Evolutionary conservation across 179 eudicot genomes (phyloP), one percentile per base, ranked within the genome.

Genomic region (Carnegiea gigantea): DNA sequence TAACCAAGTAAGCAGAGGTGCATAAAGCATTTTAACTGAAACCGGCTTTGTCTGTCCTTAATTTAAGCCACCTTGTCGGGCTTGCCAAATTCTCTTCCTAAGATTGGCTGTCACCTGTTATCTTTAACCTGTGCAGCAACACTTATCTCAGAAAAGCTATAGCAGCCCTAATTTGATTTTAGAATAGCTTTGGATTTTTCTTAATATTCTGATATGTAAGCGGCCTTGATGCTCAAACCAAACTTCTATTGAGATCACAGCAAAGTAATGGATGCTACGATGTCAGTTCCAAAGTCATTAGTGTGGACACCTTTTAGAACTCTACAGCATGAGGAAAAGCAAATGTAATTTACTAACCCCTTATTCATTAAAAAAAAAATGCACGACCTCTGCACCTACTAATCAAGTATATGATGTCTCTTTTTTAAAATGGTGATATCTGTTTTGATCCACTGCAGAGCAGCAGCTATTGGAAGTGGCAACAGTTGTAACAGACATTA

Each of bases 401-500:
- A 82, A 30, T 72, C 44, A 81, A 62, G 71, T 15, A 70, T 82
- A 68, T 78, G 59, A 80, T 82, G 77, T 77, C 74, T 70, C 71
- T 77, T 75, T 53, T 77, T 75, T 44, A 28, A 76, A 87, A 33
- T 51, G 51, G 78, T 48, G 78, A 79, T 49, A 85, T 81, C 83
- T 30, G 74, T 76, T 77, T 80, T 72, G 38, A 79, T 76, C 85
- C 85, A 87, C 70, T 26, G 80, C 78, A 87, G 68, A 75, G 80
- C 78, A 82, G 81, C 72, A 80, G 49, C 68, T 72, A 81, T 76
- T 83, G 85, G 71, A 77, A 84, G 77, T 38, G 75, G 83, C 83
- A 83, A 83, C 82, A 83, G 77, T 79, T 83, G 81, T 81, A 87
- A 85, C 88, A 83, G 89, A 85, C 86, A 87, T 85, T 83, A 81